A percentile compares a stretch with the other conserved stretches of the same genome.
Conservation (phyloP, 768 basidiomycete species). For the Boletellus sp. region DNA sequence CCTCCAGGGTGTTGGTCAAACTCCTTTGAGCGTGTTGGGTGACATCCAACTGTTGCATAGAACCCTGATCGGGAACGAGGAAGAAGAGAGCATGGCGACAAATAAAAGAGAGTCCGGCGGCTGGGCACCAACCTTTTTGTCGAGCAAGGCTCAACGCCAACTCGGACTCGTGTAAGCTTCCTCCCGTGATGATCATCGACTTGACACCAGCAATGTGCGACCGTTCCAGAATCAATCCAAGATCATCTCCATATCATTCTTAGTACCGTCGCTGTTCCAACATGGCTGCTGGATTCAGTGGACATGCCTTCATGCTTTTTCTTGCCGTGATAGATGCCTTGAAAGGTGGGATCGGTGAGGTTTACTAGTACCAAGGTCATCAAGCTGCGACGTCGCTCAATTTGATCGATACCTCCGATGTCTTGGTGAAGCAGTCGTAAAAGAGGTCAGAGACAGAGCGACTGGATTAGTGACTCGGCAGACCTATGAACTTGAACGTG, state of each 20-base stretch:
- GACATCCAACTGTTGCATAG: constrained; percentile 75
- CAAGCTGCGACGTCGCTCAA: neutral
- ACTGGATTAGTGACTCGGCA: neutral
- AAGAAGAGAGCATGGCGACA: neutral
- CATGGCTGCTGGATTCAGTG: neutral
- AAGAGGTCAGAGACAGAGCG: no score
- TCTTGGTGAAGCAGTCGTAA: constrained; percentile 22
- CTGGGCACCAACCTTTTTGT: constrained; percentile 40
- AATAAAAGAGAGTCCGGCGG: no score
- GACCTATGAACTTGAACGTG: constrained; percentile 35
- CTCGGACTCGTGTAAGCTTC: constrained; percentile 59
- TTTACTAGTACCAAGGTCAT: constrained; percentile 36
- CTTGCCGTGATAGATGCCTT: constrained; percentile 47
- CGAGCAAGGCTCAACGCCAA: constrained; percentile 59
- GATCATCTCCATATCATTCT: constrained; percentile 47
- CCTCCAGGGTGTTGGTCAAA: constrained; percentile 58
- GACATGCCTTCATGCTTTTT: constrained; percentile 47
- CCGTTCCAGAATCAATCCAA: constrained; percentile 54
- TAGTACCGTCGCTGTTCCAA: neutral
- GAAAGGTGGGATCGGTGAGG: constrained; percentile 57
- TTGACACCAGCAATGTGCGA: constrained; percentile 57
- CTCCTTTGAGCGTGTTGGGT: constrained; percentile 71
- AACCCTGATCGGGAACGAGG: constrained; percentile 38
- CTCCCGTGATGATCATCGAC: constrained; percentile 75
- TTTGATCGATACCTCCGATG: constrained; percentile 34